Percentiles rank a stretch among this genome's conserved stretches.
Evolutionary conservation across 345 rosid species (phyloP).

Genomic region (Schrenkiella parvula): DNA sequence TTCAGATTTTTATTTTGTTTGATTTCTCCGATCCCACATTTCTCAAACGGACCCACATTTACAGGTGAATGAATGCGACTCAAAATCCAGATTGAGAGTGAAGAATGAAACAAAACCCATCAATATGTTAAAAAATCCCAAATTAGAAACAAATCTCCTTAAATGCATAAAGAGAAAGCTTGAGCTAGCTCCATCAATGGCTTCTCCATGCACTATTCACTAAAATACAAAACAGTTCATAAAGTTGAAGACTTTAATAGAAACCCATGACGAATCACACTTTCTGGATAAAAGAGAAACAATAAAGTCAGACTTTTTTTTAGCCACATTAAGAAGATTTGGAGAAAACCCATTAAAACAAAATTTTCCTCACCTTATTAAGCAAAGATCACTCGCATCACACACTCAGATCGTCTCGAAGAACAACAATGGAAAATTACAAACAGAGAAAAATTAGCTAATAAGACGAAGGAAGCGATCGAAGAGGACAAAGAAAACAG

Average conservation of each 20-base stretch:
- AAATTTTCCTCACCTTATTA: constrained; percentile 20
- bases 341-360: neutral
- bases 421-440: constrained; percentile 19
- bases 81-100: constrained; percentile 10
- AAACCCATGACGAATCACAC: constrained; percentile 31
- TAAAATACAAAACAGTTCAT: neutral
- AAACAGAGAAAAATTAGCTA: no score
- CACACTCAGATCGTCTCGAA: constrained; percentile 4
- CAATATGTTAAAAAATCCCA: neutral
- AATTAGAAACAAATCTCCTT: neutral
- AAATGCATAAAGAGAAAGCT: constrained; percentile 5
- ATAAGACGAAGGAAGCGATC: neutral
- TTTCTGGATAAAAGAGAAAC: neutral
- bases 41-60: constrained; percentile 22
- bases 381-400: neutral
- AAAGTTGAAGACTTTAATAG: constrained; percentile 23
- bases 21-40: constrained; percentile 11
- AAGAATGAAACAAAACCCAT: constrained; percentile 1
- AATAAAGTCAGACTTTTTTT: constrained; percentile 13
- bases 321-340: constrained; percentile 21
- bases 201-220: constrained; percentile 18
- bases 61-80: constrained; percentile 19
- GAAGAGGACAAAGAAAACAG: constrained; percentile 2
- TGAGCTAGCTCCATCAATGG: constrained; percentile 20
- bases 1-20: neutral